These are phyloP conservation scores for Gonapodya prolifera DNA, from an alignment of 192 early-diverging fungal species.

Conservation along the genomic window DNA sequence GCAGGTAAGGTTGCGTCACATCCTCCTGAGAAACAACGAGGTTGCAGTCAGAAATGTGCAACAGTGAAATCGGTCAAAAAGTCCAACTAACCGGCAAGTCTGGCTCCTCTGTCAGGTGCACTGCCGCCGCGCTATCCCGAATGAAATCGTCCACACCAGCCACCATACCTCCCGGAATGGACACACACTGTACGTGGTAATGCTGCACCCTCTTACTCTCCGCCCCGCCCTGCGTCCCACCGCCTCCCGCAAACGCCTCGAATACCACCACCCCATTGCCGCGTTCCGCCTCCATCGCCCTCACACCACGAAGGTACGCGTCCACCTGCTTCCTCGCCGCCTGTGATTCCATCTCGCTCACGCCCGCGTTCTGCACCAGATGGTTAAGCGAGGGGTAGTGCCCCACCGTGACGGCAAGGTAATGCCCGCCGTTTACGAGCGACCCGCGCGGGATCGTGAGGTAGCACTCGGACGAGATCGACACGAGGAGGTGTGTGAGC, in stretches of 20 bases:
- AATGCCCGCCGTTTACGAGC: slow-evolving; percentile 67
- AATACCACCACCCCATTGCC: slow-evolving; percentile 38
- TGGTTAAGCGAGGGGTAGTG: slow-evolving; percentile 21
- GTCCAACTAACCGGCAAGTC: background rate
- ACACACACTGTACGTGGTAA: background rate
- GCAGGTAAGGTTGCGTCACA: too few relatives aligned
- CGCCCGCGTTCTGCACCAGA: slow-evolving; percentile 15
- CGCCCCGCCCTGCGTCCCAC: background rate
- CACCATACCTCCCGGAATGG: background rate
- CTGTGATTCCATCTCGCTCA: slow-evolving; percentile 4
- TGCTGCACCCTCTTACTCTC: background rate
- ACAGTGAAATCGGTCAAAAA: background rate
- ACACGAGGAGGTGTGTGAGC: slow-evolving; percentile 79
- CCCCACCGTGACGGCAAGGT: slow-evolving; percentile 56
- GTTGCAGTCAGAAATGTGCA: too few relatives aligned
- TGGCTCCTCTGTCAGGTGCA: background rate
- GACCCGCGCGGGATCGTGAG: slow-evolving; percentile 82
- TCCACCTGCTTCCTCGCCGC: slow-evolving; percentile 19
- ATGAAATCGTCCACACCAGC: background rate
- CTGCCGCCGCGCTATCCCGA: background rate
- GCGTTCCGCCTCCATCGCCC: slow-evolving; percentile 16
- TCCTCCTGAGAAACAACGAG: too few relatives aligned
- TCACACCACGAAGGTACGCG: slow-evolving; percentile 7
- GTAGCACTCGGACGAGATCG: slow-evolving; percentile 71
- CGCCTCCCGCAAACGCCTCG: slow-evolving; percentile 16